Evolutionary conservation across 2,329 filamentous ascomycete genomes (phyloP).

Genomic region (Madurella fahalii): DNA sequence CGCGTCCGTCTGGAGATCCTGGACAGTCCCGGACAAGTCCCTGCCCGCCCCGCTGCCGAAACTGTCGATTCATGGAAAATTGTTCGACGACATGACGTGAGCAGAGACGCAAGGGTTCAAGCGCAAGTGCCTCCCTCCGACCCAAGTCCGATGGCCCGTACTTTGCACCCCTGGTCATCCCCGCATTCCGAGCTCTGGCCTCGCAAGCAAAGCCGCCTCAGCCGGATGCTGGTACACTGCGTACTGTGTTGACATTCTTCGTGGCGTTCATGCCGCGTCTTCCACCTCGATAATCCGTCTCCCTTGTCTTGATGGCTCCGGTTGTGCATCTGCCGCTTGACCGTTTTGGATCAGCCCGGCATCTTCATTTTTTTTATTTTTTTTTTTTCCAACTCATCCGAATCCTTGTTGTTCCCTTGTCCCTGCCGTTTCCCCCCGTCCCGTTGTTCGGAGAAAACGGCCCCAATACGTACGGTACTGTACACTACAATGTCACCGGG

Average conservation of each 20-base stretch:
- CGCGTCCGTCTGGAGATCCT: background rate
- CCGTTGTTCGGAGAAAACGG: background rate
- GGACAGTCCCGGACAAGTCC: too few species aligned
- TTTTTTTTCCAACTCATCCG: constrained; percentile 2
- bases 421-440: background rate
- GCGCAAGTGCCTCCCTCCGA: constrained; percentile 14
- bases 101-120: constrained; percentile 1
- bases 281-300: constrained; percentile 20
- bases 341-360: constrained; percentile 10
- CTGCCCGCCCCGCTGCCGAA: too few species aligned
- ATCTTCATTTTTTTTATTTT: too few species aligned
- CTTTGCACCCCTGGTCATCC: constrained; percentile 15
- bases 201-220: constrained; percentile 21
- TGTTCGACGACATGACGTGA: constrained; percentile 15
- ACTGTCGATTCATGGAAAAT: background rate
- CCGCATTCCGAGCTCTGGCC: constrained; percentile 26
- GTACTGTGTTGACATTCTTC: constrained; percentile 15
- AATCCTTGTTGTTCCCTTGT: constrained; percentile 4
- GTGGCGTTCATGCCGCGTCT: constrained; percentile 25
- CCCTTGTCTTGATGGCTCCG: background rate
- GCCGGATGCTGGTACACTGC: constrained; percentile 2
- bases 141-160: constrained; percentile 17
- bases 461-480: background rate
- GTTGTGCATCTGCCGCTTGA: background rate
- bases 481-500: too few species aligned